phyloP scores from a whole-genome alignment of 164 flowering plant species.

The Platanus orientalis region DNA sequence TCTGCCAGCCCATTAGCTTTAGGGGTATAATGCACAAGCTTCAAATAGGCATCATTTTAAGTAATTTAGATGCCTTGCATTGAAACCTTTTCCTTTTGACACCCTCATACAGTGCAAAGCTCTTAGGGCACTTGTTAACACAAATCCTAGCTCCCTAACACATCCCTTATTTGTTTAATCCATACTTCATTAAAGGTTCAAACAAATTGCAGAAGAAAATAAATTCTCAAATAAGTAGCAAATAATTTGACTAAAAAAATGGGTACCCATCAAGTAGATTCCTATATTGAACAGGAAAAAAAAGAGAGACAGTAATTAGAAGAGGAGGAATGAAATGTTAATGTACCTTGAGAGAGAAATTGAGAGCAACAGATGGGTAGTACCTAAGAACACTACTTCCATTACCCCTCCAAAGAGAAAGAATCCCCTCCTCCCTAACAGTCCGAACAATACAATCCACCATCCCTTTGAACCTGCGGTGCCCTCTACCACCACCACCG shows the following conservation, averaged over 20 bases:
- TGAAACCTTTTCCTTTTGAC: too few species aligned
- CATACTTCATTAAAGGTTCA: not conserved
- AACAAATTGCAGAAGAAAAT: not conserved
- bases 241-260: not conserved
- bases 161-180: too few species aligned
- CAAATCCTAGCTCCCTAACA: too few species aligned
- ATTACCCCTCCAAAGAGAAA: slow-evolving; percentile 96
- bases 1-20: too few species aligned
- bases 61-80: too few species aligned
- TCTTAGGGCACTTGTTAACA: too few species aligned
- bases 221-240: not conserved
- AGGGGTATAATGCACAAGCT: too few species aligned
- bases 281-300: not conserved
- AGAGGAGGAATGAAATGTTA: not conserved
- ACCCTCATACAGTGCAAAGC: too few species aligned
- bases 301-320: not conserved
- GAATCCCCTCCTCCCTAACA: slow-evolving; percentile 76
- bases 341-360: slow-evolving; percentile 94
- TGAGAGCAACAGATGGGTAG: slow-evolving; percentile 97
- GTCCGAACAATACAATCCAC: slow-evolving; percentile 69
- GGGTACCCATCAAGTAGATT: not conserved
- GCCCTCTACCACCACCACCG: slow-evolving; percentile 51
- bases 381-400: slow-evolving; percentile 86
- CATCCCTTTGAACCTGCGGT: slow-evolving; percentile 86
- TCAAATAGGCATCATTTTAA: too few species aligned